Percentiles rank a stretch among this genome's conserved stretches.
Evolutionary conservation across 106 monocot genomes (phyloP).

Genomic region (Acorus gramineus): DNA sequence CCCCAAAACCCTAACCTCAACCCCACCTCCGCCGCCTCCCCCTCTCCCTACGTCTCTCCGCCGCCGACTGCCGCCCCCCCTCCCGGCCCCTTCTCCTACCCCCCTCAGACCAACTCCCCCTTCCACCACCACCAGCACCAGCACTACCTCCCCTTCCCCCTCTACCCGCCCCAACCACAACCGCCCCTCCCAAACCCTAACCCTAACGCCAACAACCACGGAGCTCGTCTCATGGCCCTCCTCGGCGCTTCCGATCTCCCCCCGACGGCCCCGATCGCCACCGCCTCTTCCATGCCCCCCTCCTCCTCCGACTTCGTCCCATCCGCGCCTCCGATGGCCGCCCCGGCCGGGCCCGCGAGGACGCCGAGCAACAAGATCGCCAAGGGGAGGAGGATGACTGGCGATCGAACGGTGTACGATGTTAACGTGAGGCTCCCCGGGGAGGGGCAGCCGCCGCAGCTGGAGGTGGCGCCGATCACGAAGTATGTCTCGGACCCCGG

Average conservation of each 20-base stretch:
- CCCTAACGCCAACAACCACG: slow-evolving; percentile 19
- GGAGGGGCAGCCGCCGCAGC: slow-evolving; percentile 71
- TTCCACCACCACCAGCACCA: slow-evolving; percentile 7
- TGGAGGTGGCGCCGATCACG: slow-evolving; percentile 95
- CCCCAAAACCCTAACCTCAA: slow-evolving; percentile 15
- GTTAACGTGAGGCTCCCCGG: slow-evolving; percentile 65
- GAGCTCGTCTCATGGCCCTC: slow-evolving; percentile 77
- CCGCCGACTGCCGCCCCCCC: neutral
- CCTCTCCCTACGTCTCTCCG: slow-evolving; percentile 5
- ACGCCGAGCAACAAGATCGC: slow-evolving; percentile 65
- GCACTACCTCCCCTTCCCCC: neutral
- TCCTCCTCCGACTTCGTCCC: slow-evolving; percentile 21
- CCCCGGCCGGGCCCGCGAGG: slow-evolving; percentile 29
- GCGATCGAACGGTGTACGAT: slow-evolving; percentile 63
- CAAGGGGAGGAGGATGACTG: slow-evolving; percentile 36
- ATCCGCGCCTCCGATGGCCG: slow-evolving; percentile 2
- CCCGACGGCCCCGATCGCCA: neutral
- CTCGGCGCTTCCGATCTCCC: slow-evolving; percentile 30
- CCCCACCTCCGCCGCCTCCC: neutral
- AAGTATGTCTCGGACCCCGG: slow-evolving; percentile 91
- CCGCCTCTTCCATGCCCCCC: no score
- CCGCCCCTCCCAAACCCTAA: slow-evolving; percentile 23
- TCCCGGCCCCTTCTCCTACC: slow-evolving; percentile 1
- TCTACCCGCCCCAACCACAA: slow-evolving; percentile 7
- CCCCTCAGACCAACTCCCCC: neutral